phyloP scores from a whole-genome alignment of 1,284 basidiomycete genomes.

The Irpex rosettiformis region DNA sequence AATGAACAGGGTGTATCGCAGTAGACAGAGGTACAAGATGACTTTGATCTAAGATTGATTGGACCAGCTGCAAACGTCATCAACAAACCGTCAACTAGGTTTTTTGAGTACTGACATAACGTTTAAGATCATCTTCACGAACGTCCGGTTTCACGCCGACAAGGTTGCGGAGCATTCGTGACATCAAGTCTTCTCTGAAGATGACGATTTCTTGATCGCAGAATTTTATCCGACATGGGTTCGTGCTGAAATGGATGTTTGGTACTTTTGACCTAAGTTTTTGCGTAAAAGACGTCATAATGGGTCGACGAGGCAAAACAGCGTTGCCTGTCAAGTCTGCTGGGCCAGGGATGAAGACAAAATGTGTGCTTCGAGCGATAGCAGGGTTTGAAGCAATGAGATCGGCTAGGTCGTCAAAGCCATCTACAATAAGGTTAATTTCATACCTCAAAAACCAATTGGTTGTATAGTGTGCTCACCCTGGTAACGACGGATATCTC shows the following conservation, averaged over 20 bases:
- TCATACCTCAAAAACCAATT: not conserved
- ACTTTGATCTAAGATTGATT: slow-evolving; percentile 89
- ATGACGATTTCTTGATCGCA: slow-evolving; percentile 96
- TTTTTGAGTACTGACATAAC: slow-evolving; percentile 60
- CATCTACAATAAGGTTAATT: slow-evolving; percentile 47
- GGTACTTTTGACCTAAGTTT: slow-evolving; percentile 72
- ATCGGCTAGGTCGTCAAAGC: slow-evolving; percentile 84
- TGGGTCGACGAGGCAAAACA: slow-evolving; percentile 73
- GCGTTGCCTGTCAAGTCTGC: slow-evolving; percentile 81
- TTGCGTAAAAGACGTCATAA: slow-evolving; percentile 72
- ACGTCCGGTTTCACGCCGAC: slow-evolving; percentile 81
- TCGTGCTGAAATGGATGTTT: slow-evolving; percentile 80
- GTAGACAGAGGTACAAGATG: slow-evolving; percentile 86
- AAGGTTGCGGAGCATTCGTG: slow-evolving; percentile 89
- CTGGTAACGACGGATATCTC: slow-evolving; percentile 81
- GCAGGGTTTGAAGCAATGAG: slow-evolving; percentile 78
- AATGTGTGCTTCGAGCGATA: slow-evolving; percentile 79
- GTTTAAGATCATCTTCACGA: slow-evolving; percentile 75
- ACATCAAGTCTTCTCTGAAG: slow-evolving; percentile 92
- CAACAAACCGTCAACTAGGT: not conserved
- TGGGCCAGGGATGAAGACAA: slow-evolving; percentile 94
- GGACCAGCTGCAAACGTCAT: slow-evolving; percentile 67
- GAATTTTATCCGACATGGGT: slow-evolving; percentile 94
- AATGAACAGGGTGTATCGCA: slow-evolving; percentile 82
- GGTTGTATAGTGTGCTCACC: slow-evolving; percentile 40